Evolutionary conservation across 257 asterid species (phyloP), one percentile per base, ranked within the genome.

Genomic region (Solanum ossicruentum): DNA sequence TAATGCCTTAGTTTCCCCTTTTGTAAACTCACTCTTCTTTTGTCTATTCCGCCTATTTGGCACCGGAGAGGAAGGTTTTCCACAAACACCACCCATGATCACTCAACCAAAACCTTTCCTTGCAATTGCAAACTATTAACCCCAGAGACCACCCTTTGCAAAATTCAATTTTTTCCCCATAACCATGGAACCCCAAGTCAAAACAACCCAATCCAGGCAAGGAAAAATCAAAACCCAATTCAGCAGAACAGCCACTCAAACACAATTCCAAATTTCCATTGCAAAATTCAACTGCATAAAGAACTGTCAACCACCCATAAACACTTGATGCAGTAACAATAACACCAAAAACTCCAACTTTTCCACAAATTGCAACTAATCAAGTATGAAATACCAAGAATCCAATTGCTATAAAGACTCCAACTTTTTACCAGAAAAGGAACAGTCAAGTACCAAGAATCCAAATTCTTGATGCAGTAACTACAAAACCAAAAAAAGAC

Each of bases 1-100:
- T 83, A 91, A 85, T 85, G 91, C 93, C 82, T 26, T 47, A 20
- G 94, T 88, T 18, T 95, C 56, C 87, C 90, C 89, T 87, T 91
- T 88, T 15, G 17, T 85, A 86, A 93, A 85, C 75, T 91, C 95
- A 80, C 93, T 93, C 93, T 85, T 93, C 80, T 85, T 91, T 17
- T 95, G 94, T 89, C 88, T 89, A 85, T 84, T 95, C 84, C 89
- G 89, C 49, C 91, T 83, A 81, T 91, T 93, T 78, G 90, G 89
- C 72, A 70, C 88, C 4, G 91, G 87, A 52, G 93, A 84, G 70
- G 97, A 93, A 78, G 97, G 91, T 88, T 93, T 96, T 67, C 92
- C 98, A 82, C 93, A 96, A 17, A 93, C 91, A 86, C 93, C 90
- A 57, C 99, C 99, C 99, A 96, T 96, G 49, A 61, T 87, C 86